These are phyloP conservation scores for Rossbeevera mucosa DNA, from an alignment of 768 basidiomycete genomes.

Conservation along the genomic window DNA sequence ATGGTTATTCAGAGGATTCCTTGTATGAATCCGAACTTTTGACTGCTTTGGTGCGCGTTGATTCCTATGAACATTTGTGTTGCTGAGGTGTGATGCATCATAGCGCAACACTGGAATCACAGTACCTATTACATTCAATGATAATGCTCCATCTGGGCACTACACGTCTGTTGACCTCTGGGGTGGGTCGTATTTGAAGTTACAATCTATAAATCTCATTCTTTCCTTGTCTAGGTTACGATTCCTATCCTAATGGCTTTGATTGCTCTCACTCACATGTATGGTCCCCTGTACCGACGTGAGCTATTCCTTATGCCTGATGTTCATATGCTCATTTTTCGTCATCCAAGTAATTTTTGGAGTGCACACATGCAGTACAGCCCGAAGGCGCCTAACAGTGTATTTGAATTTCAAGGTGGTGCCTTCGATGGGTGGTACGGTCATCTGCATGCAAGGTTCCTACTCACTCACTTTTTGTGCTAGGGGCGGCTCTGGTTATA, in stretches of 20 bases:
- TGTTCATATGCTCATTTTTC: neutral
- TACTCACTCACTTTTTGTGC: neutral
- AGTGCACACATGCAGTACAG: constrained; percentile 32
- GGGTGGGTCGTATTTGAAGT: constrained; percentile 28
- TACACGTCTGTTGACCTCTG: constrained; percentile 46
- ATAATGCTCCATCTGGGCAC: constrained; percentile 44
- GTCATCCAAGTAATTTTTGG: constrained; percentile 31
- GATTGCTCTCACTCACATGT: constrained; percentile 46
- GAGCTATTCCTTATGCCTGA: neutral
- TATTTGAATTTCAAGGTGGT: constrained; percentile 37
- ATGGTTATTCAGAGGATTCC: constrained; percentile 38
- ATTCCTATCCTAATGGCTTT: constrained; percentile 47
- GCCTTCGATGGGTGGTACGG: constrained; percentile 51
- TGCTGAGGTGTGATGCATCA: constrained; percentile 4
- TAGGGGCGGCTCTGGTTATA: constrained; percentile 25
- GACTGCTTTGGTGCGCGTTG: constrained; percentile 19
- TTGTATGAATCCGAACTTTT: constrained; percentile 41
- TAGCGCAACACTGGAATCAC: constrained; percentile 42
- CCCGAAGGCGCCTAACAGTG: constrained; percentile 19
- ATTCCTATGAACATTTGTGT: neutral
- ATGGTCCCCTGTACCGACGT: constrained; percentile 45
- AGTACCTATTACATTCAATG: constrained; percentile 46
- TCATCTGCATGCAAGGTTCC: constrained; percentile 24
- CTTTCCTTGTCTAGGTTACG: constrained; percentile 12
- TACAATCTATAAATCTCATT: neutral